phyloP scores from a whole-genome alignment of 352 stramenopile species.

The Pythium diclinum region DNA sequence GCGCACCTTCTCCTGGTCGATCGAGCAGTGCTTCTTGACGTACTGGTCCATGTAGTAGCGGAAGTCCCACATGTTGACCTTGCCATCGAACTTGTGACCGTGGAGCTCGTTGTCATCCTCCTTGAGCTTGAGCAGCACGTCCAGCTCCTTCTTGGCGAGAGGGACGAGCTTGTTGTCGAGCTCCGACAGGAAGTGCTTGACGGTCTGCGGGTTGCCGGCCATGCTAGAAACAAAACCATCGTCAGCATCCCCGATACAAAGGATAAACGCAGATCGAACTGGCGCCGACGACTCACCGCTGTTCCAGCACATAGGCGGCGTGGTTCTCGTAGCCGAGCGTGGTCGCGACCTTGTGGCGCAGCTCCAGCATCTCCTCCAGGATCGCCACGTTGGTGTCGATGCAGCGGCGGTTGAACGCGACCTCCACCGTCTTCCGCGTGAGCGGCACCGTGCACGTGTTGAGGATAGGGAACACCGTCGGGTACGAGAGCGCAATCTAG shows the following conservation, averaged over 20 bases:
- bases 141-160: constrained; percentile 73
- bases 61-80: constrained; percentile 91
- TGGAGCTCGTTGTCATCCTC: constrained; percentile 53
- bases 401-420: constrained; percentile 81
- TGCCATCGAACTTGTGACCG: constrained; percentile 67
- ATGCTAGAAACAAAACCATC: constrained; percentile 35
- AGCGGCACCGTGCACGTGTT: constrained; percentile 81
- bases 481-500: constrained; percentile 83
- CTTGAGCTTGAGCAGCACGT: constrained; percentile 72
- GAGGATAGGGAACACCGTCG: constrained; percentile 87
- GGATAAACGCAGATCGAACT: neutral
- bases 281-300: constrained; percentile 43
- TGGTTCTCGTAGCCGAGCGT: constrained; percentile 83
- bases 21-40: constrained; percentile 85
- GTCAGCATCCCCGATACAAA: neutral
- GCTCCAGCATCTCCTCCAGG: constrained; percentile 77
- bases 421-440: constrained; percentile 77
- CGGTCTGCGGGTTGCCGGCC: constrained; percentile 54
- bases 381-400: constrained; percentile 81
- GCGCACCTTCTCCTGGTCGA: constrained; percentile 83
- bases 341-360: constrained; percentile 73
- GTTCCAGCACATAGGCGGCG: constrained; percentile 79
- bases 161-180: constrained; percentile 73
- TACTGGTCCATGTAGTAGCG: constrained; percentile 88
- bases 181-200: constrained; percentile 71